A percentile compares a stretch with the other conserved stretches of the same genome.
These are phyloP conservation scores for Lathyrus aphaca DNA, from an alignment of 306 rosid genomes.

Conservation along the genomic window DNA sequence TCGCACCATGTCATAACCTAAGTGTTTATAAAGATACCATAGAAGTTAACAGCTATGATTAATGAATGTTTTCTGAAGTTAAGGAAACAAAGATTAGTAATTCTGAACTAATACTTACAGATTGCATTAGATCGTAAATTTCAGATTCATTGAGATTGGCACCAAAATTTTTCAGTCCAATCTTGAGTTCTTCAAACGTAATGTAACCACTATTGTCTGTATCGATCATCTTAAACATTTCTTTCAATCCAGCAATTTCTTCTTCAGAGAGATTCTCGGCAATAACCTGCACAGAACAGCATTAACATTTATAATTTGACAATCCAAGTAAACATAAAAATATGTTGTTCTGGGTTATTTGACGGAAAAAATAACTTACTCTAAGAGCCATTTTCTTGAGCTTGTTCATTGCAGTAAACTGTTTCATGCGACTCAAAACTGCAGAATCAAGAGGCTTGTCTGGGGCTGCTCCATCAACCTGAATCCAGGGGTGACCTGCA, in stretches of 20 bases:
- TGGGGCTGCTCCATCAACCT: conserved; percentile 77
- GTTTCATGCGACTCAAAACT: conserved; percentile 83
- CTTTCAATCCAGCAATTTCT: conserved; percentile 85
- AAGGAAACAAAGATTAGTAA: too few relatives aligned
- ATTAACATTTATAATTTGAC: conserved; percentile 24
- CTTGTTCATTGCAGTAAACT: conserved; percentile 85
- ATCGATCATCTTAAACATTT: conserved; percentile 83
- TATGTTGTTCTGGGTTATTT: not conserved
- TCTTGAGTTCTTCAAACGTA: conserved; percentile 82
- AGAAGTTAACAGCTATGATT: too few relatives aligned
- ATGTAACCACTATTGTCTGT: conserved; percentile 86
- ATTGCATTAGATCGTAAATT: conserved; percentile 74
- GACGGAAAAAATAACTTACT: conserved; percentile 52
- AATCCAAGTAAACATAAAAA: not conserved
- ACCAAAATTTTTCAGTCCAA: conserved; percentile 74
- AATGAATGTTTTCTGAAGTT: too few relatives aligned
- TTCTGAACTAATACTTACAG: conserved; percentile 57
- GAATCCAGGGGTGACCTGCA: conserved; percentile 96
- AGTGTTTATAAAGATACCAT: too few relatives aligned
- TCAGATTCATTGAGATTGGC: conserved; percentile 81
- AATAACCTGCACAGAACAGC: conserved; percentile 61
- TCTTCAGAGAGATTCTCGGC: conserved; percentile 84
- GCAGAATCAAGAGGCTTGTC: conserved; percentile 92
- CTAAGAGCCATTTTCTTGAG: conserved; percentile 93
- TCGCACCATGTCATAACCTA: too few relatives aligned